Evolutionary conservation across 2,329 filamentous ascomycete genomes (phyloP).

Genomic region (Aspergillus carbonarius): DNA sequence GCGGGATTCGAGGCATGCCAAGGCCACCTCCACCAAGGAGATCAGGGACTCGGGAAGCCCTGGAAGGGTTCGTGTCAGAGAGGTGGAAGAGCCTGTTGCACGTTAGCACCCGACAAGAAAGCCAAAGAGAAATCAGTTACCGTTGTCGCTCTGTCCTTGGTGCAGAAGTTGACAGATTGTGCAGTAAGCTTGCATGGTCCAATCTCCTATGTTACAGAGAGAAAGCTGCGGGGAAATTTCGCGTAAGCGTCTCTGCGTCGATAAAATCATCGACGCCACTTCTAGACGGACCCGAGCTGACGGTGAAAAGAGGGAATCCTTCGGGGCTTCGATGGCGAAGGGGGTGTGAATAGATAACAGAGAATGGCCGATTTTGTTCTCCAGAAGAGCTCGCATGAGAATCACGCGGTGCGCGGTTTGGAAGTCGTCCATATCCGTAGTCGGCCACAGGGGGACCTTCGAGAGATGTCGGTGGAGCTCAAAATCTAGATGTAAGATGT

Average conservation of each 20-base stretch:
- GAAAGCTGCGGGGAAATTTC: conserved; percentile 34
- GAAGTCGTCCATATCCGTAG: conserved; percentile 18
- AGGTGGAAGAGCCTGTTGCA: conserved; percentile 11
- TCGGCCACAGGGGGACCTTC: conserved; percentile 34
- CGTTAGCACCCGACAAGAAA: background rate
- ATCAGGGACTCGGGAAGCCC: conserved; percentile 36
- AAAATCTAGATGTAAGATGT: conserved; percentile 41
- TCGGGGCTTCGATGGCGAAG: conserved; percentile 36
- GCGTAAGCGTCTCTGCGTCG: conserved; percentile 35
- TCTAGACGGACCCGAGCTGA: conserved; percentile 39
- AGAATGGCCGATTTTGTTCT: conserved; percentile 36
- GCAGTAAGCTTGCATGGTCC: conserved; percentile 38
- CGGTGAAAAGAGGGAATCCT: conserved; percentile 34
- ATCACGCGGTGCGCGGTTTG: conserved; percentile 28
- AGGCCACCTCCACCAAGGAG: conserved; percentile 31
- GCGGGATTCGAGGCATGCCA: conserved; percentile 32
- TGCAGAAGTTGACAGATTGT: conserved; percentile 41
- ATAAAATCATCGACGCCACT: conserved; percentile 38
- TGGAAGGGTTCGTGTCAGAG: conserved; percentile 27
- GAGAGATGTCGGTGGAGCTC: conserved; percentile 37
- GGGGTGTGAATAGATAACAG: conserved; percentile 42
- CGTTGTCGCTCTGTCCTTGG: conserved; percentile 19
- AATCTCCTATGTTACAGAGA: conserved; percentile 36
- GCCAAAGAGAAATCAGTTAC: conserved; percentile 14
- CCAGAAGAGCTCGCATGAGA: conserved; percentile 35